These are phyloP conservation scores for Populus hybrid DNA, from an alignment of 441 rosid species.

Conservation along the genomic window DNA sequence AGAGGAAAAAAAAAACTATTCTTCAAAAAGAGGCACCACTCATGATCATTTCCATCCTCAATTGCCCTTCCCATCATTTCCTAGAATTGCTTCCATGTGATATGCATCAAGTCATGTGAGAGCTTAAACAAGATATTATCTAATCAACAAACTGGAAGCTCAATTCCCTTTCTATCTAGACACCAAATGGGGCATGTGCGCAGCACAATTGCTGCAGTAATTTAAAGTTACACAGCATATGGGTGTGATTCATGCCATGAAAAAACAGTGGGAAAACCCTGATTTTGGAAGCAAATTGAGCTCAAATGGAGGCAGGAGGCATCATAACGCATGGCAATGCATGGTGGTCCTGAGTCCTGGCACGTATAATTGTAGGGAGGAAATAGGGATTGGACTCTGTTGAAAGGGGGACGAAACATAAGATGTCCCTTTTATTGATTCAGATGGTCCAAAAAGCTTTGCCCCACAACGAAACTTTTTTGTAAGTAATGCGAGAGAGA, in stretches of 20 bases:
- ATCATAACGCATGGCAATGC: slow-evolving; percentile 38
- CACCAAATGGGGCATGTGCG: background rate
- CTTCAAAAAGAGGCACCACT: slow-evolving; percentile 16
- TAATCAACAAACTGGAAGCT: background rate
- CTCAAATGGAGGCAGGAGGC: slow-evolving; percentile 19
- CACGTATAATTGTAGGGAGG: slow-evolving; percentile 17
- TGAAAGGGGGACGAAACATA: slow-evolving; percentile 28
- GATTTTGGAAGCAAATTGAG: background rate
- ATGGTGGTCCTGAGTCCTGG: slow-evolving; percentile 31
- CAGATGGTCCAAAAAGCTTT: slow-evolving; percentile 26
- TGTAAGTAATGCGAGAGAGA: background rate
- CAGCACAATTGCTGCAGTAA: background rate
- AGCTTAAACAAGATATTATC: background rate
- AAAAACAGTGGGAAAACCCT: background rate
- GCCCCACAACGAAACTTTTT: background rate
- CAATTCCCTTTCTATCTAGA: background rate
- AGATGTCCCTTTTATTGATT: slow-evolving; percentile 17
- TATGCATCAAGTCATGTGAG: slow-evolving; percentile 16
- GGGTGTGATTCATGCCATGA: background rate
- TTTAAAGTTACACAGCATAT: background rate
- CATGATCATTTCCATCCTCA: slow-evolving; percentile 43
- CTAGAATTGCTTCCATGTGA: slow-evolving; percentile 49
- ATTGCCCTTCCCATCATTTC: slow-evolving; percentile 44
- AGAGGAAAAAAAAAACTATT: background rate
- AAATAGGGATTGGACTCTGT: slow-evolving; percentile 7